phyloP scores from a whole-genome alignment of 2,329 filamentous ascomycete species.

The Cordyceps javanica region DNA sequence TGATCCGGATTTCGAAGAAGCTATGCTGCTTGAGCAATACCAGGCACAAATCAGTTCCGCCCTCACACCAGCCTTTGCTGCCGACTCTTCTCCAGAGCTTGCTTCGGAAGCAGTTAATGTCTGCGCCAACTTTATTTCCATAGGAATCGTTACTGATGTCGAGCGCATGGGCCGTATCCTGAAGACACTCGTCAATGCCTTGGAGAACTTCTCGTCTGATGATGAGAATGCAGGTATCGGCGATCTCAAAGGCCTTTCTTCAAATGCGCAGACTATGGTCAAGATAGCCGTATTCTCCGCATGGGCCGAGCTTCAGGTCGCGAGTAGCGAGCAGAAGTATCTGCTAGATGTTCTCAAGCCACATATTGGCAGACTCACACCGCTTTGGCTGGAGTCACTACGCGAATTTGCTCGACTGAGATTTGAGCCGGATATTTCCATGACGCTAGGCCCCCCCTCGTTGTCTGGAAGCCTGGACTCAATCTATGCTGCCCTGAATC shows the following conservation, averaged over 20 bases:
- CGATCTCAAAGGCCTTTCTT: slow-evolving; percentile 84
- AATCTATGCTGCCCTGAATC: slow-evolving; percentile 89
- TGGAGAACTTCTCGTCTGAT: slow-evolving; percentile 86
- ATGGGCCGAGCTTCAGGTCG: slow-evolving; percentile 95
- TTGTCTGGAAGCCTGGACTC: slow-evolving; percentile 83
- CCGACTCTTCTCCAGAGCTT: slow-evolving; percentile 90
- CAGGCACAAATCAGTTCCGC: slow-evolving; percentile 97
- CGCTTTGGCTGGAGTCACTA: slow-evolving; percentile 87
- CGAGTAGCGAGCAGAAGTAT: slow-evolving; percentile 87
- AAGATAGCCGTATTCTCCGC: slow-evolving; percentile 96
- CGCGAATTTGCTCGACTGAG: slow-evolving; percentile 87
- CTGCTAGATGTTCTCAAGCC: slow-evolving; percentile 82
- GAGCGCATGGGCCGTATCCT: slow-evolving; percentile 98
- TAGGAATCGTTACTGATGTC: slow-evolving; percentile 93
- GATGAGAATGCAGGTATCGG: slow-evolving; percentile 81
- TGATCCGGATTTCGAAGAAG: slow-evolving; percentile 96
- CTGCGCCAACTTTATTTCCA: slow-evolving; percentile 95
- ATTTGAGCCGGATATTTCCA: slow-evolving; percentile 96
- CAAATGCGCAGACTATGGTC: slow-evolving; percentile 97
- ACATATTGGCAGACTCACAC: slow-evolving; percentile 83
- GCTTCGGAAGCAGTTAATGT: slow-evolving; percentile 96
- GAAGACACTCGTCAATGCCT: slow-evolving; percentile 81
- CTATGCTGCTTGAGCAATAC: slow-evolving; percentile 92
- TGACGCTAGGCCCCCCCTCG: slow-evolving; percentile 74
- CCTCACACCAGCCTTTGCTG: slow-evolving; percentile 89